phyloP scores from a whole-genome alignment of 2,329 filamentous ascomycete species.

The Penicillium corylophilum region DNA sequence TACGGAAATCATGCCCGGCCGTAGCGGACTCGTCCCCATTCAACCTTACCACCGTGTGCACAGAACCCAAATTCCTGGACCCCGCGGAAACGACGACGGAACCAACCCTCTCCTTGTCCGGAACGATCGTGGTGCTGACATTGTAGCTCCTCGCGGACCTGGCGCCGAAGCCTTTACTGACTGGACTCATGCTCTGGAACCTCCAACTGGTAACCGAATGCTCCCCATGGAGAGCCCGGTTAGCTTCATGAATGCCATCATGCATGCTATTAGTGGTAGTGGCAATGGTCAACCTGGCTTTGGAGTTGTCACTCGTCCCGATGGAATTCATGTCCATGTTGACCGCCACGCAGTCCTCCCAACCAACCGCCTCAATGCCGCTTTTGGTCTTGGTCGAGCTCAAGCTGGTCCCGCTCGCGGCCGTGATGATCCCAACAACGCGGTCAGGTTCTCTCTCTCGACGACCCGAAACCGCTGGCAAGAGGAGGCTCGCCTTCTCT shows the following conservation, averaged over 20 bases:
- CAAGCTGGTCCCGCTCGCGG: conserved; percentile 34
- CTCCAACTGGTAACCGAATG: conserved; percentile 41
- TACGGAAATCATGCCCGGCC: conserved; percentile 57
- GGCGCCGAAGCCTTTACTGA: conserved; percentile 48
- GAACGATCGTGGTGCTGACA: conserved; percentile 37
- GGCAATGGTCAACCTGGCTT: conserved; percentile 45
- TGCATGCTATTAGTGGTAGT: conserved; percentile 53
- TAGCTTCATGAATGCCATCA: conserved; percentile 58
- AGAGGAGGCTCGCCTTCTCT: conserved; percentile 86
- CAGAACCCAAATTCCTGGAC: conserved; percentile 42
- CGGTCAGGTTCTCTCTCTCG: conserved; percentile 70
- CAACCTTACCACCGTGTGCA: conserved; percentile 46
- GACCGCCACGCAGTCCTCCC: conserved; percentile 52
- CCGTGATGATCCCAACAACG: conserved; percentile 59
- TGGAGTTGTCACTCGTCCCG: conserved; percentile 45
- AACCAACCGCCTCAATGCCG: conserved; percentile 53
- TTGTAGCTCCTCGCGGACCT: conserved; percentile 35
- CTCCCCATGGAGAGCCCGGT: conserved; percentile 52
- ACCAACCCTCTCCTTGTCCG: conserved; percentile 83
- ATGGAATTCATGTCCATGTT: conserved; percentile 56
- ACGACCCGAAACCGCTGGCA: conserved; percentile 77
- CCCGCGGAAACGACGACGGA: conserved; percentile 71
- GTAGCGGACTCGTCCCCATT: conserved; percentile 40
- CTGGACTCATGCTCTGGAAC: conserved; percentile 54
- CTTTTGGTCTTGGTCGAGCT: conserved; percentile 37